Conservation (phyloP, 1,284 basidiomycete genomes). For the Cutaneotrichosporon sp. region DNA sequence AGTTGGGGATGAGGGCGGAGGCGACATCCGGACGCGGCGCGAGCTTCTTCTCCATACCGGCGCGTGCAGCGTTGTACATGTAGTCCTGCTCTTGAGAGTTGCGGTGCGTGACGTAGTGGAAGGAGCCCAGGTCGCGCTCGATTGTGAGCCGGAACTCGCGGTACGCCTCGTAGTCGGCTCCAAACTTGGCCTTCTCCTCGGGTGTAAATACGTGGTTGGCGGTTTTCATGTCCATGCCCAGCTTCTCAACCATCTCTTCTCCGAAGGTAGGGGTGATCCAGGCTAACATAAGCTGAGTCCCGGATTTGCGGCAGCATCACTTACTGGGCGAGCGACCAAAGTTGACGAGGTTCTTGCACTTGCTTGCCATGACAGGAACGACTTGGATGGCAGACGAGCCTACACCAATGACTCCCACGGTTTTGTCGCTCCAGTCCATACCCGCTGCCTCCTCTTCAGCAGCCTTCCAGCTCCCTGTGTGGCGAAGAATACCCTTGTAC, state of each 20-base stretch:
- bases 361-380: conserved; percentile 20
- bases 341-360: conserved; percentile 22
- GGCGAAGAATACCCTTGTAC: conserved; percentile 28
- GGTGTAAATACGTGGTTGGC: conserved; percentile 23
- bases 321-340: conserved; percentile 23
- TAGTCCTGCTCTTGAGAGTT: conserved; percentile 22
- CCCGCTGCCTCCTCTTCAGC: conserved; percentile 15
- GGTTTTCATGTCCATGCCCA: conserved; percentile 2
- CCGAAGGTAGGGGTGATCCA: conserved; percentile 29
- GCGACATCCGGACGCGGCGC: conserved; percentile 18
- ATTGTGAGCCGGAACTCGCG: conserved; percentile 23
- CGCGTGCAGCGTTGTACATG: conserved; percentile 15
- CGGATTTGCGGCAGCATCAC: neutral
- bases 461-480: conserved; percentile 24
- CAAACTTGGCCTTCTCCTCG: conserved; percentile 22
- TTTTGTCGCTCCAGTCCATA: conserved; percentile 15
- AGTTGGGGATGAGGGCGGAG: conserved; percentile 20
- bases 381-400: conserved; percentile 29
- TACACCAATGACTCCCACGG: conserved; percentile 16
- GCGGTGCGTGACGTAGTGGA: conserved; percentile 12
- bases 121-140: conserved; percentile 16
- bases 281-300: conserved; percentile 5
- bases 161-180: conserved; percentile 20
- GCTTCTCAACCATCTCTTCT: conserved; percentile 15
- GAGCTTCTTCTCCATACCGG: conserved; percentile 19